Evolutionary conservation across 2,329 filamentous ascomycete species (phyloP).

Genomic region (Pseudocercospora fijiensis): DNA sequence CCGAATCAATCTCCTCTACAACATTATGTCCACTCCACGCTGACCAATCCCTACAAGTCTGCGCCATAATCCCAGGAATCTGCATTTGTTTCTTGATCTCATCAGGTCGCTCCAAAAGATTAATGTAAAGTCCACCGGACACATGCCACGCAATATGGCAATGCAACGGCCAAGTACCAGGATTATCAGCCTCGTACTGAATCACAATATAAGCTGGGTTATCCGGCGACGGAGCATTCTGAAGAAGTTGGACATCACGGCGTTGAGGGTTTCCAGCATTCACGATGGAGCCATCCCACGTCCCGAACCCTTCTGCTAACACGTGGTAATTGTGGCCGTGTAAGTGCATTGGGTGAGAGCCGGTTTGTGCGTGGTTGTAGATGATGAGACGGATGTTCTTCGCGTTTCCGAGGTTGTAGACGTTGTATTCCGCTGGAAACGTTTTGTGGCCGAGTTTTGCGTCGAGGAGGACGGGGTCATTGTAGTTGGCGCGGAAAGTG

Average conservation of each 20-base stretch:
- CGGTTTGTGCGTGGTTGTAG: constrained; percentile 34
- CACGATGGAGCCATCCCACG: constrained; percentile 41
- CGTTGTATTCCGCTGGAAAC: constrained; percentile 39
- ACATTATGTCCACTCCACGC: constrained; percentile 30
- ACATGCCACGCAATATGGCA: constrained; percentile 42
- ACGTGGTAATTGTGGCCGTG: constrained; percentile 52
- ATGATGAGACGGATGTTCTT: constrained; percentile 46
- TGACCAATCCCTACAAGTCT: constrained; percentile 39
- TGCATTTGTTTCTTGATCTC: constrained; percentile 31
- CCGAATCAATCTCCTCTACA: constrained; percentile 40
- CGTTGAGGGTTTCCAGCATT: constrained; percentile 53
- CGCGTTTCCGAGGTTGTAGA: constrained; percentile 44
- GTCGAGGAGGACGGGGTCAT: constrained; percentile 41
- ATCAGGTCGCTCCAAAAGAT: constrained; percentile 34
- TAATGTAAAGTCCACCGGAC: constrained; percentile 35
- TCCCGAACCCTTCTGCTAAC: constrained; percentile 44
- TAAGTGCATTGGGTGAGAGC: constrained; percentile 55
- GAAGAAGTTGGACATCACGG: constrained; percentile 53
- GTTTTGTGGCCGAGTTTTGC: constrained; percentile 39
- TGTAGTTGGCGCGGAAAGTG: constrained; percentile 53
- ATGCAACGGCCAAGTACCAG: constrained; percentile 43
- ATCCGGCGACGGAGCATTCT: constrained; percentile 32
- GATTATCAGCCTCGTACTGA: constrained; percentile 53
- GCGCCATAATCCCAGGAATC: constrained; percentile 35
- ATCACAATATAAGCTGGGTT: constrained; percentile 41